A percentile compares a stretch with the other conserved stretches of the same genome.
phyloP scores from a whole-genome alignment of 1,284 basidiomycete genomes.

The Erythrobasidium hasegawianum region DNA sequence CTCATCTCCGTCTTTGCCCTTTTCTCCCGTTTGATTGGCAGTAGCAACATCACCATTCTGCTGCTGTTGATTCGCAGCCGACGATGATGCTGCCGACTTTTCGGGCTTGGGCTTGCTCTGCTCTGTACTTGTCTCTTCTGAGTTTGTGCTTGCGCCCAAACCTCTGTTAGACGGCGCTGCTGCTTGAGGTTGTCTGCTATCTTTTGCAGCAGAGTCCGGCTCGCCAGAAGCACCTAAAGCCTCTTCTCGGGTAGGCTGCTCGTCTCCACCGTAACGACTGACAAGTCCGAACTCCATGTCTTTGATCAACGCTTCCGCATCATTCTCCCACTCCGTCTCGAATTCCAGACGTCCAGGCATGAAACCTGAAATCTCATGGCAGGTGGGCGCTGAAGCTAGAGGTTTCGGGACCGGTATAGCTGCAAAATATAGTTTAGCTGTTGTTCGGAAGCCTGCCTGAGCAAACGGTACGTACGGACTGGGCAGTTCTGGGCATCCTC shows the following conservation, averaged over 20 bases:
- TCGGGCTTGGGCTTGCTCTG: conserved; percentile 18
- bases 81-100: background rate
- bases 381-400: conserved; percentile 86
- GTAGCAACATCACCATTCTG: conserved; percentile 11
- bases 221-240: conserved; percentile 43
- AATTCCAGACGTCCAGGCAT: conserved; percentile 96
- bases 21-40: conserved; percentile 49
- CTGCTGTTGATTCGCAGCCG: conserved; percentile 33
- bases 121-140: background rate
- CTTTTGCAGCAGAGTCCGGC: conserved; percentile 38
- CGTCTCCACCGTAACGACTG: conserved; percentile 76
- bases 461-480: conserved; percentile 48
- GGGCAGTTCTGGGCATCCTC: conserved; percentile 56
- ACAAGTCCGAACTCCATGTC: conserved; percentile 93
- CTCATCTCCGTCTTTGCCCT: conserved; percentile 51
- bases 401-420: conserved; percentile 56
- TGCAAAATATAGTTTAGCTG: conserved; percentile 16
- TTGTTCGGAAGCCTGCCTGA: background rate
- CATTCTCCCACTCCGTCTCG: conserved; percentile 90
- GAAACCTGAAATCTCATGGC: conserved; percentile 89
- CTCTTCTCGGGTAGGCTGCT: conserved; percentile 61
- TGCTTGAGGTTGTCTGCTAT: conserved; percentile 39
- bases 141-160: conserved; percentile 1
- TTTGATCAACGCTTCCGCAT: conserved; percentile 88
- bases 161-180: conserved; percentile 18